phyloP scores from a whole-genome alignment of 2,329 filamentous ascomycete genomes.

The Exutisphaerella laricina region DNA sequence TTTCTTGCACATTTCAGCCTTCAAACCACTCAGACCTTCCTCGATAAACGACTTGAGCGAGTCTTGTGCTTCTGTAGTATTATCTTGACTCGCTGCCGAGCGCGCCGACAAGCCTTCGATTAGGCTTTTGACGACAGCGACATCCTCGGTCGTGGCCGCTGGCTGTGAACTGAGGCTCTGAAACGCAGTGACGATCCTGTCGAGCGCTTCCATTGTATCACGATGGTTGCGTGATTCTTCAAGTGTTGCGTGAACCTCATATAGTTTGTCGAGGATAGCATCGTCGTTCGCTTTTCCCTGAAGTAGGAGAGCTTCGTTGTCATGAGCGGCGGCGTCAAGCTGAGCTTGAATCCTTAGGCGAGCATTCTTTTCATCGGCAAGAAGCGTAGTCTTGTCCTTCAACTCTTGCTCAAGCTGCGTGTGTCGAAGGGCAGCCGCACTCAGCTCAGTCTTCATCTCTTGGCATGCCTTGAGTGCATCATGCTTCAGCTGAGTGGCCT shows the following conservation, averaged over 20 bases:
- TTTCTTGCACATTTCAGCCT: constrained; percentile 14
- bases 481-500: constrained; percentile 13
- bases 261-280: constrained; percentile 23
- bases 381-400: constrained; percentile 15
- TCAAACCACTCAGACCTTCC: constrained; percentile 19
- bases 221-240: constrained; percentile 8
- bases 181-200: constrained; percentile 17
- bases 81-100: too few species aligned
- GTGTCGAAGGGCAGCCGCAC: constrained; percentile 6
- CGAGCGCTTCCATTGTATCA: constrained; percentile 12
- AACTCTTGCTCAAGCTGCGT: constrained; percentile 22
- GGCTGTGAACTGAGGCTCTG: constrained; percentile 18
- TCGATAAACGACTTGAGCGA: constrained; percentile 13
- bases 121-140: constrained; percentile 18
- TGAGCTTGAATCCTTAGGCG: constrained; percentile 22
- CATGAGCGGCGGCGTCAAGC: constrained; percentile 7
- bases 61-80: too few species aligned
- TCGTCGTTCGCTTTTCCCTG: constrained; percentile 15
- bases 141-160: constrained; percentile 14
- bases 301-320: constrained; percentile 9
- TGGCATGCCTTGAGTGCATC: constrained; percentile 18
- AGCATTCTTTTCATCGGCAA: constrained; percentile 24
- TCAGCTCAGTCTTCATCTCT: constrained; percentile 17
- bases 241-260: constrained; percentile 17
- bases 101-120: constrained; percentile 17